Evolutionary conservation across 2,329 filamentous ascomycete genomes (phyloP).

Genomic region (Beauveria asiatica): DNA sequence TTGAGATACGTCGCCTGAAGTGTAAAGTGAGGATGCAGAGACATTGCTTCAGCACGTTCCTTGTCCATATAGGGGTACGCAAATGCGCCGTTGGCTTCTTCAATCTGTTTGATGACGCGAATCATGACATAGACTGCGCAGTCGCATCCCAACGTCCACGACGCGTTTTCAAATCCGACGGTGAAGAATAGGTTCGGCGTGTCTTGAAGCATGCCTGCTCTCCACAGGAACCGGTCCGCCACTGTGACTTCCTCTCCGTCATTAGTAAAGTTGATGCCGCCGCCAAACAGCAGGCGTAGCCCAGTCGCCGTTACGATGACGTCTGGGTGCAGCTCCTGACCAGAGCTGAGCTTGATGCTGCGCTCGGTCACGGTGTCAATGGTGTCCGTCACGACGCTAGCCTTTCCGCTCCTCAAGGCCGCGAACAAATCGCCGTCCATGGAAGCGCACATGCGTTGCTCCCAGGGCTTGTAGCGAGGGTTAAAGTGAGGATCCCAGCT

Average conservation of each 20-base stretch:
- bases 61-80: no score
- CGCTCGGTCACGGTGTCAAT: constrained; percentile 37
- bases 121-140: constrained; percentile 39
- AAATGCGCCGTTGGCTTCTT: no score
- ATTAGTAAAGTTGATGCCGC: constrained; percentile 28
- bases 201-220: constrained; percentile 51
- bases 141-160: constrained; percentile 56
- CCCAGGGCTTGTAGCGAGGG: constrained; percentile 50
- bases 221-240: constrained; percentile 35
- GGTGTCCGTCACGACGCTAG: constrained; percentile 33
- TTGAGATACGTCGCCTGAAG: no score
- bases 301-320: constrained; percentile 59
- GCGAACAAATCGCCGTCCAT: constrained; percentile 37
- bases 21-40: no score
- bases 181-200: constrained; percentile 52
- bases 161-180: constrained; percentile 50
- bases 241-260: not conserved
- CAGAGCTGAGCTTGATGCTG: constrained; percentile 35
- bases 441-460: constrained; percentile 58
- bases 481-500: constrained; percentile 32
- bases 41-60: no score
- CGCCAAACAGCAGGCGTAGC: constrained; percentile 46
- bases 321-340: constrained; percentile 43
- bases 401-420: constrained; percentile 29
- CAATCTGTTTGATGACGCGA: not conserved